phyloP scores from a whole-genome alignment of 257 asterid species.

The Buddleja alternifolia region DNA sequence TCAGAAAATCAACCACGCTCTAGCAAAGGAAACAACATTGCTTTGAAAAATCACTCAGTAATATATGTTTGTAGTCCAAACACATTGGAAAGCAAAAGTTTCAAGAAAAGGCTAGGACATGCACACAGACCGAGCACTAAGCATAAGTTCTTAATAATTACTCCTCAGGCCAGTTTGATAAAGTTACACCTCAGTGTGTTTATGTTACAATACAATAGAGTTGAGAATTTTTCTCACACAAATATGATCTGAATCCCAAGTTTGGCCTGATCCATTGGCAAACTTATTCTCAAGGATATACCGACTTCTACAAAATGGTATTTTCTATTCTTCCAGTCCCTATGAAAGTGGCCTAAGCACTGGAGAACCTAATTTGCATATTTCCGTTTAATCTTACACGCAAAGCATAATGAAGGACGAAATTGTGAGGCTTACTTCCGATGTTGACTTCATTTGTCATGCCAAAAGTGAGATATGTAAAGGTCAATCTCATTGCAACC shows the following conservation, averaged over 20 bases:
- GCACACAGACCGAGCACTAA: neutral
- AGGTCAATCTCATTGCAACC: neutral
- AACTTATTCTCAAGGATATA: neutral
- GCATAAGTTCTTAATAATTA: neutral
- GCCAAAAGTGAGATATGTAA: neutral
- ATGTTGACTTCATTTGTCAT: neutral
- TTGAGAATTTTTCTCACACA: neutral
- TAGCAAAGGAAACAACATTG: neutral
- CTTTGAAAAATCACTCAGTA: neutral
- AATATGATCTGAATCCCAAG: no score
- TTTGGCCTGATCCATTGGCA: neutral
- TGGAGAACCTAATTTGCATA: no score
- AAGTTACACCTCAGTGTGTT: neutral
- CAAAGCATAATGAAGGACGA: no score
- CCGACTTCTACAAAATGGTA: neutral
- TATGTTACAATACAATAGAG: neutral
- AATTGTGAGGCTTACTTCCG: no score
- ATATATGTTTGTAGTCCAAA: conserved; percentile 2
- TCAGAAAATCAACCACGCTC: neutral
- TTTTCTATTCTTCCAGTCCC: neutral
- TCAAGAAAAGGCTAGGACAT: neutral
- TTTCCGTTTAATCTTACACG: no score
- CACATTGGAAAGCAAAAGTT: conserved; percentile 1
- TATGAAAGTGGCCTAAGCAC: neutral
- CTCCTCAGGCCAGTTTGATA: neutral